phyloP scores from a whole-genome alignment of 2,329 filamentous ascomycete genomes.

The Pyrenophora graminea region DNA sequence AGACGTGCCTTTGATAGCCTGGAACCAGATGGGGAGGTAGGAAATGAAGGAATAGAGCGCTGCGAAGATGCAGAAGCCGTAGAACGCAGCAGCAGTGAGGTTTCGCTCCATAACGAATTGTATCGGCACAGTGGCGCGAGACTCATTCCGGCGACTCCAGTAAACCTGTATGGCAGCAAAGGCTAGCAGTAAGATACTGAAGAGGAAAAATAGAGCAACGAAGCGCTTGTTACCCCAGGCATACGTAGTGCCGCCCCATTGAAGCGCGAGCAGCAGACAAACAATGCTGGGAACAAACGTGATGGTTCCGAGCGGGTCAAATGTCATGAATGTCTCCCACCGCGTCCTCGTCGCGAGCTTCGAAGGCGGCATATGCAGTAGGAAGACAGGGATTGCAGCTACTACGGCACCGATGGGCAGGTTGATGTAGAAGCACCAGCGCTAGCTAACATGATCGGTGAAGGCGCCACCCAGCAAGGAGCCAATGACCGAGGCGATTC shows the following conservation, averaged over 20 bases:
- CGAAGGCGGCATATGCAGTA: conserved; percentile 33
- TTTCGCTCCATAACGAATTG: no score
- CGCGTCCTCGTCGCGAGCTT: not conserved
- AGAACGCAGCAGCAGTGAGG: no score
- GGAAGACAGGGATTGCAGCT: not conserved
- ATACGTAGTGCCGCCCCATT: not conserved
- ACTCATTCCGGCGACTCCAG: no score
- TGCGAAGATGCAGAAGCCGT: no score
- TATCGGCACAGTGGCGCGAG: no score
- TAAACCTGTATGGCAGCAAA: no score
- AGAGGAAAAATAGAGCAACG: no score
- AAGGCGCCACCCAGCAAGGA: conserved; percentile 50
- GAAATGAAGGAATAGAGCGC: no score
- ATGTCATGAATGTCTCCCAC: not conserved
- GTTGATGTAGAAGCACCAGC: conserved; percentile 15
- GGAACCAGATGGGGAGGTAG: no score
- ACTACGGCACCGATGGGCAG: not conserved
- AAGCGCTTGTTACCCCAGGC: no score
- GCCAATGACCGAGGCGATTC: conserved; percentile 44
- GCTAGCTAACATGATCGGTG: conserved; percentile 44
- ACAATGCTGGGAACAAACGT: not conserved
- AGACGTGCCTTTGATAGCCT: no score
- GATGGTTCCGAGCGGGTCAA: not conserved
- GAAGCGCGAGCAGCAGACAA: not conserved
- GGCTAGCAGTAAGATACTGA: no score